Percentiles rank a stretch among this genome's conserved stretches.
phyloP scores from a whole-genome alignment of 495 filamentous ascomycete genomes.

The Parathielavia appendiculata region DNA sequence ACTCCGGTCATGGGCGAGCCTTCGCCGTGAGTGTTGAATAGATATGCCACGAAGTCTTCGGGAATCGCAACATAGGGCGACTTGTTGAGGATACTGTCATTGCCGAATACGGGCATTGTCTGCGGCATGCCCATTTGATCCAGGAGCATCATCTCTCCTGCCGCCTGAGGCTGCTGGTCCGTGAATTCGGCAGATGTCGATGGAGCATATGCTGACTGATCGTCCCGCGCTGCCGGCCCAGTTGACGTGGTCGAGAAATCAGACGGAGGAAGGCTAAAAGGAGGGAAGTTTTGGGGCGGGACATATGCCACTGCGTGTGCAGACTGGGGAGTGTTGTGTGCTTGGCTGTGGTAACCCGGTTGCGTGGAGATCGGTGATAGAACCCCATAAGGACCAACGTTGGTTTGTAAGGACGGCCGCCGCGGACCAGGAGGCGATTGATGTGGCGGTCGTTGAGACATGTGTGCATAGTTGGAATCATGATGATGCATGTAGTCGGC shows the following conservation, averaged over 20 bases:
- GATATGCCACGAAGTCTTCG: slow-evolving; percentile 86
- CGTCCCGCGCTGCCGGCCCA: slow-evolving; percentile 24
- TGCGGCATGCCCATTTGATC: slow-evolving; percentile 63
- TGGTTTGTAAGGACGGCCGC: slow-evolving; percentile 44
- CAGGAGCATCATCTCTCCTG: slow-evolving; percentile 52
- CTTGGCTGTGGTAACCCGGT: slow-evolving; percentile 45
- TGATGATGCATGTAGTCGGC: slow-evolving; percentile 45
- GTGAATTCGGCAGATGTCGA: slow-evolving; percentile 40
- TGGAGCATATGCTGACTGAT: slow-evolving; percentile 35
- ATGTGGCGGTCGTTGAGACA: slow-evolving; percentile 36
- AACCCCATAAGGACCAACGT: slow-evolving; percentile 44
- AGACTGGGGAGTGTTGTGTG: slow-evolving; percentile 42
- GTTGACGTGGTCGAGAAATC: slow-evolving; percentile 41
- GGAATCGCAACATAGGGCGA: slow-evolving; percentile 81
- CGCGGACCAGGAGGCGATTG: slow-evolving; percentile 40
- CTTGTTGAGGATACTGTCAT: slow-evolving; percentile 67
- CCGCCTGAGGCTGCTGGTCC: slow-evolving; percentile 43
- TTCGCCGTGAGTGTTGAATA: slow-evolving; percentile 65
- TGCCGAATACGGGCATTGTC: slow-evolving; percentile 78
- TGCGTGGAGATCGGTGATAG: slow-evolving; percentile 46
- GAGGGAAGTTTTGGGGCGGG: slow-evolving; percentile 47
- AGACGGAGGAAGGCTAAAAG: slow-evolving; percentile 54
- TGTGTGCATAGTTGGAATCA: slow-evolving; percentile 37
- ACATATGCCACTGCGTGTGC: slow-evolving; percentile 40
- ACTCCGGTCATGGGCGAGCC: slow-evolving; percentile 43